A percentile compares a stretch with the other conserved stretches of the same genome.
These are phyloP conservation scores for Straminergon stramineum DNA, from an alignment of 225 moss, liverwort and hornwort genomes.

Conservation along the genomic window DNA sequence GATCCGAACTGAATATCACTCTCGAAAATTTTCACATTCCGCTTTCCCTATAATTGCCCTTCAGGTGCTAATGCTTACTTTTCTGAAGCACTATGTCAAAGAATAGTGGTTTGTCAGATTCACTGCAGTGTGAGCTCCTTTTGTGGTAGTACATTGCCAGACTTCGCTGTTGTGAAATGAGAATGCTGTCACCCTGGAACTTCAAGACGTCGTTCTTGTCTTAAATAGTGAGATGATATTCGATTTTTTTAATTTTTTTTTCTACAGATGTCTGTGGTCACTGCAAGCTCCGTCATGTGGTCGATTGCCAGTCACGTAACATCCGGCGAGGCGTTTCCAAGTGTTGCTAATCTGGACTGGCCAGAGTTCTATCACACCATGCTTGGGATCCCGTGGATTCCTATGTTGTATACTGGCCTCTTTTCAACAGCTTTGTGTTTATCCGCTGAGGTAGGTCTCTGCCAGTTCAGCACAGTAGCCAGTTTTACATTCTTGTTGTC, in stretches of 20 bases:
- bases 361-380: conserved; percentile 10
- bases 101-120: not conserved
- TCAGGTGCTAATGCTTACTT: conserved; percentile 29
- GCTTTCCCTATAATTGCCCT: conserved; percentile 42
- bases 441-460: conserved; percentile 53
- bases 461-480: not conserved
- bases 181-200: not conserved
- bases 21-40: conserved; percentile 6
- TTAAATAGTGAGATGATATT: not conserved
- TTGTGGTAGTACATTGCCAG: not conserved
- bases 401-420: conserved; percentile 67
- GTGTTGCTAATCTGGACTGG: conserved; percentile 33
- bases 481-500: not conserved
- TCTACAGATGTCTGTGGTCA: conserved; percentile 54
- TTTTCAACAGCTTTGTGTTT: conserved; percentile 70
- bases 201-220: not conserved
- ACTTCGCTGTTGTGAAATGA: not conserved
- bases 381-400: conserved; percentile 42
- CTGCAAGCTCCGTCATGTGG: conserved; percentile 48
- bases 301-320: conserved; percentile 33
- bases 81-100: not conserved
- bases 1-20: conserved; percentile 60
- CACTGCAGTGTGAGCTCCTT: not conserved
- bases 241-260: not conserved
- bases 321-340: conserved; percentile 22